phyloP scores from a whole-genome alignment of 169 alveolate species.

The Fabrea salina region DNA sequence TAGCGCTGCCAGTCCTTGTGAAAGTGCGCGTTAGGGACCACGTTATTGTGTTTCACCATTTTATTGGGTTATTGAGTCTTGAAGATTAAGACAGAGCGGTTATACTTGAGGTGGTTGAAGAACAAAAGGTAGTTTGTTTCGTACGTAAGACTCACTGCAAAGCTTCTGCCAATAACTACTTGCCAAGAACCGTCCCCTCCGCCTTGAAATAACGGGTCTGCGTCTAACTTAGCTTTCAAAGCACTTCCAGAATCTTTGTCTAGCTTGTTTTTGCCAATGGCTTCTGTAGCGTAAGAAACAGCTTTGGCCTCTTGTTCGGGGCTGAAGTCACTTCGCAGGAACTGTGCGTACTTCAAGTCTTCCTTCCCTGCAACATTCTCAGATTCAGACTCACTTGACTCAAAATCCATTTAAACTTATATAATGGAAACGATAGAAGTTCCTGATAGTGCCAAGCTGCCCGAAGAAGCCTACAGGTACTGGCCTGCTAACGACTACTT shows the following conservation, averaged over 20 bases:
- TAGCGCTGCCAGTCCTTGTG: slow-evolving; percentile 96
- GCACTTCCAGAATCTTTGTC: slow-evolving; percentile 31
- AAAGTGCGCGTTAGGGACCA: slow-evolving; percentile 96
- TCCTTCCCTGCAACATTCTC: not conserved
- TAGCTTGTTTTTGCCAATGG: not conserved
- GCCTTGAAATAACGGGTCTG: slow-evolving; percentile 18
- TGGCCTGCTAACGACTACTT: not conserved
- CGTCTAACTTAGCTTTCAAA: slow-evolving; percentile 7
- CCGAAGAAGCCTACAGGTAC: slow-evolving; percentile 3
- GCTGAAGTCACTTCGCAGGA: slow-evolving; percentile 4
- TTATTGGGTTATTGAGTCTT: slow-evolving; percentile 33
- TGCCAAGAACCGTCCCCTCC: slow-evolving; percentile 33
- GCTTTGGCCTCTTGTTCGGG: slow-evolving; percentile 8
- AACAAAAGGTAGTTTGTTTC: slow-evolving; percentile 12
- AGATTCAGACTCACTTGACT: not conserved
- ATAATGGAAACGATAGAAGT: too few species aligned
- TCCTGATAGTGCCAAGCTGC: too few species aligned
- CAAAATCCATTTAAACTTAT: not conserved
- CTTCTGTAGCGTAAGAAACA: slow-evolving; percentile 16
- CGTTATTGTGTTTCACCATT: slow-evolving; percentile 95
- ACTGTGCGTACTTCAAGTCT: not conserved
- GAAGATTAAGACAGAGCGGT: slow-evolving; percentile 13
- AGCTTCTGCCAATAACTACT: slow-evolving; percentile 22
- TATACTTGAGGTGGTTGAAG: slow-evolving; percentile 7
- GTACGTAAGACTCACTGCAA: slow-evolving; percentile 30